Evolutionary conservation across 2,329 filamentous ascomycete genomes (phyloP).

Genomic region (Stagonosporopsis cucurbitacearum): DNA sequence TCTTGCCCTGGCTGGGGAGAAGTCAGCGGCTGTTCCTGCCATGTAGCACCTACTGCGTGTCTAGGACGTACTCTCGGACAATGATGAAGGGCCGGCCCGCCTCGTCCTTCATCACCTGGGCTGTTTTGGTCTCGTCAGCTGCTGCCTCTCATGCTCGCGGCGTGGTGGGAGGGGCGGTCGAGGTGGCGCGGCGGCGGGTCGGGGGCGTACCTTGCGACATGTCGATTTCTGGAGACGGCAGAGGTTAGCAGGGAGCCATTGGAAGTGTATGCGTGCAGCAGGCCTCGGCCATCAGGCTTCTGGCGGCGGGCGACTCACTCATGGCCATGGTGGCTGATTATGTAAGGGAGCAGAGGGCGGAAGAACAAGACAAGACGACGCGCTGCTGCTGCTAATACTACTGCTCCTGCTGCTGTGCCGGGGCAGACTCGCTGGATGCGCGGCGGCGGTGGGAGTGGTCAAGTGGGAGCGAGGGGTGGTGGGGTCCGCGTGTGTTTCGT

Average conservation of each 20-base stretch:
- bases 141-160: slow-evolving; percentile 14
- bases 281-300: neutral
- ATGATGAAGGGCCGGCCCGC: slow-evolving; percentile 97
- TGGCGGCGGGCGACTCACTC: slow-evolving; percentile 42
- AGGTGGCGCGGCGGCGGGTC: slow-evolving; percentile 1
- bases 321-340: slow-evolving; percentile 44
- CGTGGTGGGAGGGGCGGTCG: neutral
- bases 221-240: slow-evolving; percentile 70
- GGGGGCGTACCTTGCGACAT: slow-evolving; percentile 74
- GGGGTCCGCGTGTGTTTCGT: slow-evolving; percentile 35
- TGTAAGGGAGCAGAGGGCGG: slow-evolving; percentile 4
- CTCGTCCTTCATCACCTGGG: slow-evolving; percentile 92
- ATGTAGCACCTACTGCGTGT: neutral
- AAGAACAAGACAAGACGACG: slow-evolving; percentile 1
- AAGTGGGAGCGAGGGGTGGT: slow-evolving; percentile 34
- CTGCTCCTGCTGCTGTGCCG: slow-evolving; percentile 8
- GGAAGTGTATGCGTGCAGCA: too few species aligned
- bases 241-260: slow-evolving; percentile 27
- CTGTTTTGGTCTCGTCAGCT: slow-evolving; percentile 50
- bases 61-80: slow-evolving; percentile 82
- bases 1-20: slow-evolving; percentile 80
- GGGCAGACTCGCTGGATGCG: slow-evolving; percentile 12
- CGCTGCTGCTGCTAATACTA: slow-evolving; percentile 3
- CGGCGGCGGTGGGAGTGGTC: slow-evolving; percentile 18
- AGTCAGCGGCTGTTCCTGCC: slow-evolving; percentile 2